Evolutionary conservation across 768 basidiomycete species (phyloP), one percentile per base, ranked within the genome.

Genomic region (Hygrophoropsis aurantiaca): DNA sequence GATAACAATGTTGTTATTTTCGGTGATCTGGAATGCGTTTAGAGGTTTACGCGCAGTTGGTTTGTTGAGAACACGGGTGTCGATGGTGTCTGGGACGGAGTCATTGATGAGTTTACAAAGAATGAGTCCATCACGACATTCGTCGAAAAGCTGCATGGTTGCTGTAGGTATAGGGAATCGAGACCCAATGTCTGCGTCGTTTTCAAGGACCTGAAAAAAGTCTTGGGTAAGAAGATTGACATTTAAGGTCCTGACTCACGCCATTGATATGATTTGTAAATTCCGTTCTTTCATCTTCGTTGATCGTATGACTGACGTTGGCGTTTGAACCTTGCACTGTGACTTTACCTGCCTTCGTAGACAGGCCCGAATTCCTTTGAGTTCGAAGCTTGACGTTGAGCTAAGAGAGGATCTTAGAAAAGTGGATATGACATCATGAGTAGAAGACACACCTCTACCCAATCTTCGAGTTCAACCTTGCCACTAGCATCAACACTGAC

Each of bases 1-100:
- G 69, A 99, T 97, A 61, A 98, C 95, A 61, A 99, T 97, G 69
- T 98, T 99, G 78, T 99, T 98, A 75, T 98, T 98, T 67, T 99
- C 97, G 0, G 97, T 98, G 59, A 97, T 97, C 61, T 99, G 94
- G 81, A 99, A 99, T 0, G 92, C 91, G 62, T 99, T 99, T 39
- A 99, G 78, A 0, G 89, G 81, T 70, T 93, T 95, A 32, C 82
- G 80, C 3, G 78, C 55, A 3, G 77, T 77, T 0, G 94, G 82
- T 66, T 88, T 95, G 77, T 99, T 98, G 57, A 99, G 77, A 6
- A 99, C 97, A 77, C 97, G 95, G 51, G 84, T 89, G 71, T 98
- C 95, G 72, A 99, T 99, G 5, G 97, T 99, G 68, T 98, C 95
- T 10, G 97, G 95, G 3, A 99, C 97, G 36, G 97, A 95, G 72